Base-by-base conservation (phyloP, 2,329 filamentous ascomycete species). In the Penicillium sp. region DNA sequence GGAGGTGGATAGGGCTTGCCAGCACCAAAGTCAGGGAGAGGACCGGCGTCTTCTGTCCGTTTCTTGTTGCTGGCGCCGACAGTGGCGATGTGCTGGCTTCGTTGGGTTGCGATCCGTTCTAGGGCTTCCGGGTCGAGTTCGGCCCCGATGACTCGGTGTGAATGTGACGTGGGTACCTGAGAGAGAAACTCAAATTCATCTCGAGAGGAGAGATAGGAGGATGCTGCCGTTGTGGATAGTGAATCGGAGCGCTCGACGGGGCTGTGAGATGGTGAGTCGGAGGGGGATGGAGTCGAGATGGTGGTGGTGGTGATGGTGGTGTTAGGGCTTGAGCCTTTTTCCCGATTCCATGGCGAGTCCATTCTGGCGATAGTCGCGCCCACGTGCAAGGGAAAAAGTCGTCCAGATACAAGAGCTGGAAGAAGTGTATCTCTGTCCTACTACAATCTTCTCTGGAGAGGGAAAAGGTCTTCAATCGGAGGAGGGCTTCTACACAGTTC, bases 1-100 rank as follows among this genome's bases (percentile, higher is more conserved):
- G 66, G 68, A 12, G 78, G 78, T 5, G 80, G 80, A 59, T 76
- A 81, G 5, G 77, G 71, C 55, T 81, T 82, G 1, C 77, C 77
- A 28, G 68, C 77, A 4, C 80, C 80, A 53, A 73, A 73, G 24
- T 66, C 59, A 0, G 70, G 69, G 32, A 72, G 50, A 28, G 69
- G 67, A 9, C 36, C 35, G 8, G 35, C 13, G 3, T 38, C 46
- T 58, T 67, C 45, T 54, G 64, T 9, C 29, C 60, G 59, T 3
- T 64, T 56, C 32, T 61, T 64, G 13, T 64, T 43, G 36, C 53
- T 54, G 1, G 66, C 67, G 34, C 70, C 71, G 28, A 74, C 70
- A 13, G 71, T 74, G 13, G 62, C 67, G 48, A 59, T 66, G 39
- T 74, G 70, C 52, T 74, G 71, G 36, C 64, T 69, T 35, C 66